These are phyloP conservation scores for Circinella umbellata DNA, from an alignment of 371 early-diverging fungal species.

Conservation along the genomic window DNA sequence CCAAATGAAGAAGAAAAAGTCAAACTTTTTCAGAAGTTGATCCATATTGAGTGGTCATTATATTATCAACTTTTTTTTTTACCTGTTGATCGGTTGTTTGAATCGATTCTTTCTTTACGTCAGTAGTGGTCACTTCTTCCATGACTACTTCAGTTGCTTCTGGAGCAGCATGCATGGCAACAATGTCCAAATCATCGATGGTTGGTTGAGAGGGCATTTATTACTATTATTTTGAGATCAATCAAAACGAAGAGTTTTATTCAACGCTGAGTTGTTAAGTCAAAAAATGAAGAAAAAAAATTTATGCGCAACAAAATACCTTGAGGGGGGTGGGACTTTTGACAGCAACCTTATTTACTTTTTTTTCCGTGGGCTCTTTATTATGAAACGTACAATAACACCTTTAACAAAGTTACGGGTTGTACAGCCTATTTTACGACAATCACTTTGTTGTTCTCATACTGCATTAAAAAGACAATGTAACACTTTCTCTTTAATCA, in stretches of 20 bases:
- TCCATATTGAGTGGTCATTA: too few species aligned
- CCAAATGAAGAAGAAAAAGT: too few species aligned
- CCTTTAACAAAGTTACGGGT: background rate
- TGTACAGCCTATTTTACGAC: background rate
- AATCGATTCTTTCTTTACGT: background rate
- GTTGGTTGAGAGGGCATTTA: background rate
- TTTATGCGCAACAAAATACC: too few species aligned
- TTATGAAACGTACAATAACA: constrained; percentile 1
- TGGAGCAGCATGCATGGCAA: background rate
- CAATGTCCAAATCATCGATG: background rate
- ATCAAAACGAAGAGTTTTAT: background rate
- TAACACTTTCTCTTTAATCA: background rate
- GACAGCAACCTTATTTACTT: too few species aligned
- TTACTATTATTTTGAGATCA: background rate
- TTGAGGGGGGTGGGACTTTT: too few species aligned
- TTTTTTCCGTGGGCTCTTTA: too few species aligned
- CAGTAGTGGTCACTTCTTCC: background rate
- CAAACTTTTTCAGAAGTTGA: too few species aligned
- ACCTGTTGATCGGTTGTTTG: background rate
- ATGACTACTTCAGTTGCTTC: background rate
- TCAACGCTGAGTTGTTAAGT: too few species aligned
- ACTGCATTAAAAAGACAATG: background rate
- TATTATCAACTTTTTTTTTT: background rate
- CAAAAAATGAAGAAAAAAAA: background rate
- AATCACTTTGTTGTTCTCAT: background rate